Evolutionary conservation across 2,329 filamentous ascomycete species (phyloP).

Genomic region (Trichophyton rubrum): DNA sequence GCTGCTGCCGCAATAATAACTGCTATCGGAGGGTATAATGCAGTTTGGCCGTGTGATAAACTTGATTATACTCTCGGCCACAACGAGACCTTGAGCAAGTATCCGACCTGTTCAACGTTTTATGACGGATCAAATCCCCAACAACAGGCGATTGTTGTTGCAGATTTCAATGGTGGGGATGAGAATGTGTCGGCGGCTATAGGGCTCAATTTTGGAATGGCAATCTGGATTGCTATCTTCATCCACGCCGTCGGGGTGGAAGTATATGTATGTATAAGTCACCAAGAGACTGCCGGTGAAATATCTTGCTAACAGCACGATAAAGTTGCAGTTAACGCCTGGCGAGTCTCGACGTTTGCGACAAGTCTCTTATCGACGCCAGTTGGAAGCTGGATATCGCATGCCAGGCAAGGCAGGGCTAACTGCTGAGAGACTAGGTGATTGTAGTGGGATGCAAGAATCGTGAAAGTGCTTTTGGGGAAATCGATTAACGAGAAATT

Average conservation of each 20-base stretch:
- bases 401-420: constrained; percentile 39
- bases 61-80: constrained; percentile 2
- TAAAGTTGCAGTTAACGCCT: constrained; percentile 35
- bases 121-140: not conserved
- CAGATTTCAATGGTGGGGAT: constrained; percentile 8
- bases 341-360: constrained; percentile 42
- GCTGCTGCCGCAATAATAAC: not conserved
- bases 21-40: not conserved
- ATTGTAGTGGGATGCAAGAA: constrained; percentile 12
- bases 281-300: not conserved
- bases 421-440: constrained; percentile 32
- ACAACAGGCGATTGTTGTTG: constrained; percentile 10
- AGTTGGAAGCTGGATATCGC: constrained; percentile 42
- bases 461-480: not conserved
- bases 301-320: not conserved
- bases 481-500: no score
- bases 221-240: constrained; percentile 30
- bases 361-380: constrained; percentile 44
- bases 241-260: constrained; percentile 42
- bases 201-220: constrained; percentile 6
- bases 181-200: constrained; percentile 4
- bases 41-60: constrained; percentile 4
- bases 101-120: constrained; percentile 1
- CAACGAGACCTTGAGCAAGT: not conserved
- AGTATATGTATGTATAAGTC: constrained; percentile 24